Conservation (phyloP, 495 filamentous ascomycete genomes). For the Choiromyces venosus region DNA sequence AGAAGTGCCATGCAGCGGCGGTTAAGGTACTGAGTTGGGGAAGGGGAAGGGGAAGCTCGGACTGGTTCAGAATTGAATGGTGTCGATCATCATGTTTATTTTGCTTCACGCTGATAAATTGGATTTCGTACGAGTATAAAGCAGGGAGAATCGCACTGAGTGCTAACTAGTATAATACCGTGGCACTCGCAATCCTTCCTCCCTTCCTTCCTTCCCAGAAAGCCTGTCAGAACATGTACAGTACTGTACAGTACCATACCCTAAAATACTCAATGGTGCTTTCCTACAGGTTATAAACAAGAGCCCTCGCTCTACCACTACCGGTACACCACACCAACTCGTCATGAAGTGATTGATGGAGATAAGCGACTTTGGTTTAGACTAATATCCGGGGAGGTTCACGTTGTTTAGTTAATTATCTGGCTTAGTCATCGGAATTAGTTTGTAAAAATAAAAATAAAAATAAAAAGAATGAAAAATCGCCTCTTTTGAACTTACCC, state of each 20-base stretch:
- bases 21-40: background rate
- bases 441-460: too few relatives aligned
- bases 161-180: background rate
- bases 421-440: background rate
- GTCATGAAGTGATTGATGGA: background rate
- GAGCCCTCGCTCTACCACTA: background rate
- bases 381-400: background rate
- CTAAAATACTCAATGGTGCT: background rate
- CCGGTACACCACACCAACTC: too few relatives aligned
- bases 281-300: background rate
- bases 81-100: background rate
- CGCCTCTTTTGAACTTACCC: background rate
- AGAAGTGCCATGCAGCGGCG: slow-evolving; percentile 7
- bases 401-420: too few relatives aligned
- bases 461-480: background rate
- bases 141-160: background rate
- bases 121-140: background rate
- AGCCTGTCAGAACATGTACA: background rate
- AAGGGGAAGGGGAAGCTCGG: background rate
- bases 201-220: background rate
- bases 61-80: background rate
- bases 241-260: too few relatives aligned
- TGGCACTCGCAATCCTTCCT: background rate
- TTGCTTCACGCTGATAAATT: background rate
- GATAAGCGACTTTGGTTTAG: background rate